Base-by-base conservation (phyloP, 768 basidiomycete genomes). In the Russula vinacea region DNA sequence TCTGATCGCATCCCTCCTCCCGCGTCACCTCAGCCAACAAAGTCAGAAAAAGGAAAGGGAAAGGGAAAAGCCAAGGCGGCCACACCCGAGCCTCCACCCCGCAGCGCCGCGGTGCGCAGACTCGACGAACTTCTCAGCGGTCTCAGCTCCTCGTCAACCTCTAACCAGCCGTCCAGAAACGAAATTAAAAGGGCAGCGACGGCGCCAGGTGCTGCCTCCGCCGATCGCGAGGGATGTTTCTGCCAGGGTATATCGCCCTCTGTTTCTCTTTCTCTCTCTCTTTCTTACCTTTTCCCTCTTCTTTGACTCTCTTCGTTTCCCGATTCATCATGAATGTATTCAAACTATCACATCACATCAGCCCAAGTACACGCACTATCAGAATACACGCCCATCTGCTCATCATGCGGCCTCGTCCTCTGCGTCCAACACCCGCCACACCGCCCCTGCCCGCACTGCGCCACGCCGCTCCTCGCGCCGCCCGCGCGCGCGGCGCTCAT, bases 101-200 rank as follows among this genome's bases (percentile, higher is more conserved):
- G 52, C 14, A 67, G 66, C 40, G 39, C 62, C 2, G 56, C 56
- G 0, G 66, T 64, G 44, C 62, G 62, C 56, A 56, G 33, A 32
- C 66, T 68, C 55, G 68, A 68, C 11, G 68, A 59, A 22, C 62
- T 68, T 11, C 58, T 68, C 26, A 44, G 45, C 1, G 56, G 47
- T 29, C 51, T 66, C 51, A 33, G 5, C n/a, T 52, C 56, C 32
- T 52, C 62, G 11, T 24, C 29, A 19, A 37, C 40, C 39, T 24
- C 29, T 24, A 37, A 40, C 32, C 56, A 32, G 8, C 32, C 33
- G 9, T 32, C 26, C 33, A 53, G 32, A 26, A 26, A 42, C 17
- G 22, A 56, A 19, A 22, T 16, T 13, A 32, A 13, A 44, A 53
- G 8, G n/a, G 17, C 16, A 1, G 13, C 61, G 45, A 13, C 45